Conservation (phyloP, 2,329 filamentous ascomycete species). For the Monilinia polystroma region DNA sequence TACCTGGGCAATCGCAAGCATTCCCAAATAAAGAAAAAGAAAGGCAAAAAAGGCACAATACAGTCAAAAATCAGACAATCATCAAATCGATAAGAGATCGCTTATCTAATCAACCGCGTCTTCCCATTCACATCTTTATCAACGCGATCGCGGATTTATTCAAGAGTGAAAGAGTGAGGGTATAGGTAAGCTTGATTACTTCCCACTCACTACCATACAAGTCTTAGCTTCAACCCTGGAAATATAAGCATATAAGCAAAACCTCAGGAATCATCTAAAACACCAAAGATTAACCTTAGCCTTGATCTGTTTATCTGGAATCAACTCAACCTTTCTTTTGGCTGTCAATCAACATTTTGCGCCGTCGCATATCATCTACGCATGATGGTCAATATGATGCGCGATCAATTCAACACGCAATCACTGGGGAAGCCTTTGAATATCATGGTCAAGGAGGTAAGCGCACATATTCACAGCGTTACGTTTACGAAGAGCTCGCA, state of each 20-base stretch:
- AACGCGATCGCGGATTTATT: not conserved
- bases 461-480: slow-evolving; percentile 6
- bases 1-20: too few species aligned
- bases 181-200: not conserved
- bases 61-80: not conserved
- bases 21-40: too few species aligned
- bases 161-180: too few species aligned
- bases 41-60: not conserved
- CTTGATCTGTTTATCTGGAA: slow-evolving; percentile 3
- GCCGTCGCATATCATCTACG: slow-evolving; percentile 7
- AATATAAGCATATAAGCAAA: slow-evolving; percentile 15
- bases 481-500: not conserved
- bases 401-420: slow-evolving; percentile 59
- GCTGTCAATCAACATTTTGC: slow-evolving; percentile 15
- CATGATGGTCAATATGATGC: slow-evolving; percentile 38
- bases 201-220: too few species aligned
- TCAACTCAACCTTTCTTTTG: not conserved
- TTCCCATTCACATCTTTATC: not conserved
- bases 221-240: not conserved
- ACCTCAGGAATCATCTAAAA: slow-evolving; percentile 16
- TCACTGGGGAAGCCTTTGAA: slow-evolving; percentile 67
- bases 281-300: not conserved
- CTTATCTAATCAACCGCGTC: slow-evolving; percentile 20
- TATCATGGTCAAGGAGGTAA: slow-evolving; percentile 66
- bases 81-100: not conserved